phyloP scores from a whole-genome alignment of 805 yeast genomes.

The Suhomyces xylopsoci region DNA sequence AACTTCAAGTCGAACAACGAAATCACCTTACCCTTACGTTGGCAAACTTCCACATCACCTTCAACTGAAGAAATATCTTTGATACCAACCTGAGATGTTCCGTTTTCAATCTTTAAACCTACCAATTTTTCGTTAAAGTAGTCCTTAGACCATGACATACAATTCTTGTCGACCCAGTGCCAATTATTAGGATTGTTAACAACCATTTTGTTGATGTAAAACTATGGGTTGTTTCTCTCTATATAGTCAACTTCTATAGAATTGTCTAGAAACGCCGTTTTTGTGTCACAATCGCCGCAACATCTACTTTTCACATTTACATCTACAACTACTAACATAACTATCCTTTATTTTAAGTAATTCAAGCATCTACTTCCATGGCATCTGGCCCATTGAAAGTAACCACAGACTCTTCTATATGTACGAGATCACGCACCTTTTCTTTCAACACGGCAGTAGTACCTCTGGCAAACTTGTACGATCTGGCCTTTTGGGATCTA shows the following conservation, averaged over 20 bases:
- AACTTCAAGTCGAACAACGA: constrained; percentile 81
- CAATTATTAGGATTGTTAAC: constrained; percentile 97
- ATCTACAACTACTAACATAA: neutral
- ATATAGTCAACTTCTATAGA: constrained; percentile 2
- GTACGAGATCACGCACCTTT: constrained; percentile 61
- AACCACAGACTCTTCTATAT: constrained; percentile 54
- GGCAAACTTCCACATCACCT: constrained; percentile 97
- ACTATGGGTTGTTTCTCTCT: neutral
- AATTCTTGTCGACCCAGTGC: constrained; percentile 99
- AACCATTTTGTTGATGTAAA: constrained; percentile 57
- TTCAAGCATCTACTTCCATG: constrained; percentile 10
- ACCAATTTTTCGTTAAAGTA: constrained; percentile 66
- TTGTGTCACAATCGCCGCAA: neutral
- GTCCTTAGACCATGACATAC: constrained; percentile 83
- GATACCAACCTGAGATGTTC: constrained; percentile 31
- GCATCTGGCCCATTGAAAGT: constrained; percentile 5
- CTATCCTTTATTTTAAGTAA: neutral
- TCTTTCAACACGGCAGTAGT: constrained; percentile 85
- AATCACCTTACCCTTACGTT: constrained; percentile 94
- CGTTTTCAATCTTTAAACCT: constrained; percentile 42
- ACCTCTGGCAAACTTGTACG: constrained; percentile 86
- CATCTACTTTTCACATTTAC: neutral
- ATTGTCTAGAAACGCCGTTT: constrained; percentile 10
- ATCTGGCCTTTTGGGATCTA: constrained; percentile 75
- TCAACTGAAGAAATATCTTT: constrained; percentile 57